Conservation (phyloP, 306 rosid species). For the Pyrus pyrifolia region DNA sequence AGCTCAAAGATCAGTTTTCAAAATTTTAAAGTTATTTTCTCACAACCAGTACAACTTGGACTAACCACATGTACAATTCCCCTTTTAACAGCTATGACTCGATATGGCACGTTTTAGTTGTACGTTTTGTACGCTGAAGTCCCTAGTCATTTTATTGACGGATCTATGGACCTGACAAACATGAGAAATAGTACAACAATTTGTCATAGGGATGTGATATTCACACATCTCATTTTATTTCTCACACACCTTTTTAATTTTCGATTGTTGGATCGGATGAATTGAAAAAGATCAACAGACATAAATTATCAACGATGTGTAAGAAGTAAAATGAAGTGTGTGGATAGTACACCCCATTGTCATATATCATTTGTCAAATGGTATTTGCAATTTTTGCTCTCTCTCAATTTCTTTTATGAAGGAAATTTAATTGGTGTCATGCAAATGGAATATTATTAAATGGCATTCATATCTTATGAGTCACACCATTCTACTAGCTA, state of each 20-base stretch:
- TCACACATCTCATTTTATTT: no score
- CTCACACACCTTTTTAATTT: no score
- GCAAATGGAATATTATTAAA: neutral
- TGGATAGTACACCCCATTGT: neutral
- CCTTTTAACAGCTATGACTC: neutral
- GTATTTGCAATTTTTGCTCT: neutral
- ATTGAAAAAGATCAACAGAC: no score
- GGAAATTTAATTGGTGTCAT: neutral
- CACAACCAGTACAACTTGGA: neutral
- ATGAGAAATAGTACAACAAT: no score
- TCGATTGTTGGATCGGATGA: no score
- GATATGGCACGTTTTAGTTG: no score
- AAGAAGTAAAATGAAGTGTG: no score
- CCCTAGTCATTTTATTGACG: no score
- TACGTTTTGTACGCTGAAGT: no score
- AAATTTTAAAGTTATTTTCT: neutral
- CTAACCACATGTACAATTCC: neutral
- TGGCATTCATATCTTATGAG: neutral
- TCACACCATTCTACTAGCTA: no score
- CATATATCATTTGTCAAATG: neutral
- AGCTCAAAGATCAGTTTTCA: neutral
- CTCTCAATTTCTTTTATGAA: neutral
- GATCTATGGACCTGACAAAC: no score
- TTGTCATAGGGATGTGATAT: neutral
- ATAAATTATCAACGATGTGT: no score